These are phyloP conservation scores for Spirogloea muscicola DNA, from an alignment of 139 green algal species.

Conservation along the genomic window DNA sequence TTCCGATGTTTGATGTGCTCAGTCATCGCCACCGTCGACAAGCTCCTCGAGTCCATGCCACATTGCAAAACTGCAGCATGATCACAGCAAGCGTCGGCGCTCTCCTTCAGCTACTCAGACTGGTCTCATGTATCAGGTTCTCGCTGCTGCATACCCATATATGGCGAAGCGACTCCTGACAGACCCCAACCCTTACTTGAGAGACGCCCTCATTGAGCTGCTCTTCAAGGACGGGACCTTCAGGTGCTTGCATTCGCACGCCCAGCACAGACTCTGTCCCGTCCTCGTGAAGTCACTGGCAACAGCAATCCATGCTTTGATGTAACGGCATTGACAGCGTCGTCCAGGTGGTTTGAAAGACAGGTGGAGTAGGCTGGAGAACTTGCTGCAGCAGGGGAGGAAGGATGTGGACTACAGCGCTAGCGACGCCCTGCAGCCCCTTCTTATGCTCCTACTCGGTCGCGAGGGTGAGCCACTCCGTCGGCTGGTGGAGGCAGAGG, in stretches of 20 bases:
- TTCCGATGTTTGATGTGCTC: neutral
- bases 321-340: no score
- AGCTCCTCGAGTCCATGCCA: no score
- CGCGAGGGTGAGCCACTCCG: constrained; percentile 4
- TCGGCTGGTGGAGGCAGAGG: constrained; percentile 17
- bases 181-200: constrained; percentile 60
- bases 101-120: neutral
- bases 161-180: constrained; percentile 90
- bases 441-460: constrained; percentile 19
- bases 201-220: constrained; percentile 33
- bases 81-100: neutral
- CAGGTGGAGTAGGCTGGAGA: constrained; percentile 35
- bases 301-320: no score
- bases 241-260: no score
- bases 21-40: no score
- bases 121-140: constrained; percentile 25
- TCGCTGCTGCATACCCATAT: constrained; percentile 92
- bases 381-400: constrained; percentile 9
- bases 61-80: no score
- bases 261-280: no score
- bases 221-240: constrained; percentile 42
- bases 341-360: no score
- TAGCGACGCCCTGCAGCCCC: neutral
- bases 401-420: constrained; percentile 19
- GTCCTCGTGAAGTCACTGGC: no score